Conservation (phyloP, 2,329 filamentous ascomycete species). For the Geoglossum cookeanum region DNA sequence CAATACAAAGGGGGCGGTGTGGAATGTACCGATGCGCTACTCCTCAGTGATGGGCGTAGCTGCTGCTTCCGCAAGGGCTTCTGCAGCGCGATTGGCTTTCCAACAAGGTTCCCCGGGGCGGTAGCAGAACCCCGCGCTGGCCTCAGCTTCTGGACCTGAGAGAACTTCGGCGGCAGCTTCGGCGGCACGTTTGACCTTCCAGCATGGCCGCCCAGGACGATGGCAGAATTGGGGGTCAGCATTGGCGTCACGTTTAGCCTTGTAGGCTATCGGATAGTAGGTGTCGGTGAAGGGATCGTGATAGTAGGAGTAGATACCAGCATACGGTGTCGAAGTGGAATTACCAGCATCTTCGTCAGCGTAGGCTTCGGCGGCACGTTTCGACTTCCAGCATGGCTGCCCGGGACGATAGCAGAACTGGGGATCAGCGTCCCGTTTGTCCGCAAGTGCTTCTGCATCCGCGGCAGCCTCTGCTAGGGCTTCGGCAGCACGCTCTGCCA, state of each 20-base stretch:
- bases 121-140: slow-evolving; percentile 17
- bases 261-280: not conserved
- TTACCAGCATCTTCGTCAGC: slow-evolving; percentile 13
- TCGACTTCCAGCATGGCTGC: slow-evolving; percentile 15
- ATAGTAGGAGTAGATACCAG: not conserved
- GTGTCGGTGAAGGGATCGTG: not conserved
- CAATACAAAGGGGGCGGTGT: too few species aligned
- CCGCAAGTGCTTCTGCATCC: slow-evolving; percentile 8
- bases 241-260: slow-evolving; percentile 1
- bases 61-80: slow-evolving; percentile 15
- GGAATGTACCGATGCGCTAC: not conserved
- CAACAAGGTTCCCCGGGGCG: slow-evolving; percentile 24
- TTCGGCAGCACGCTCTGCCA: slow-evolving; percentile 15
- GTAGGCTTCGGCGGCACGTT: slow-evolving; percentile 18
- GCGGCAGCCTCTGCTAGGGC: slow-evolving; percentile 13
- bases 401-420: slow-evolving; percentile 13
- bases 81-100: slow-evolving; percentile 24
- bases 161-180: slow-evolving; percentile 14
- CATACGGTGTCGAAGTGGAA: not conserved
- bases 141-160: slow-evolving; percentile 10
- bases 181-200: slow-evolving; percentile 17
- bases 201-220: slow-evolving; percentile 14
- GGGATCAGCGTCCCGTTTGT: slow-evolving; percentile 1
- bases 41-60: slow-evolving; percentile 5
- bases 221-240: slow-evolving; percentile 10